Evolutionary conservation across 179 eudicot genomes (phyloP).

Genomic region (Gypsophila paniculata): DNA sequence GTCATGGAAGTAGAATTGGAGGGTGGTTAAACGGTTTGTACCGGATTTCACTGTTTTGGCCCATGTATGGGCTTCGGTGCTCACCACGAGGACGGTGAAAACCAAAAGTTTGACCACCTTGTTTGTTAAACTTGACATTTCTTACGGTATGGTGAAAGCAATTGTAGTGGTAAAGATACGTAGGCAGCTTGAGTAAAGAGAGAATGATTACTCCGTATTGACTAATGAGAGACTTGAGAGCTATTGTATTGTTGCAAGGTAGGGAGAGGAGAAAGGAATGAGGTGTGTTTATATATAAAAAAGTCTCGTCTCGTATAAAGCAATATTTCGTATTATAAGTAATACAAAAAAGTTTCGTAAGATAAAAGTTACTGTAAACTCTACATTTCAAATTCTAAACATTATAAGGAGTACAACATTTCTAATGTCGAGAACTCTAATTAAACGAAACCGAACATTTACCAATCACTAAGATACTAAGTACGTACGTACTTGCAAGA

Average conservation of each 20-base stretch:
- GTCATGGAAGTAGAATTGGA: slow-evolving; percentile 61
- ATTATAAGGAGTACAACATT: no score
- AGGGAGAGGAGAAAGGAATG: background rate
- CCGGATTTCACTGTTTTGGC: slow-evolving; percentile 34
- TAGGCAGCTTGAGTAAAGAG: background rate
- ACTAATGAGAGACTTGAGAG: no score
- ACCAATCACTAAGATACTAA: no score
- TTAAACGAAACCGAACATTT: no score
- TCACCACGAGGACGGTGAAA: background rate
- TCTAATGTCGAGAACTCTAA: no score
- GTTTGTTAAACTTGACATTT: slow-evolving; percentile 14
- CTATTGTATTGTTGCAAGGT: background rate
- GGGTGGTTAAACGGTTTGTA: slow-evolving; percentile 30
- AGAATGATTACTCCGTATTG: background rate
- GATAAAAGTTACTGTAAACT: no score
- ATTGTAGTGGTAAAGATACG: background rate
- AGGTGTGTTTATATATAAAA: slow-evolving; percentile 12
- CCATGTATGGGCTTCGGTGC: slow-evolving; percentile 29
- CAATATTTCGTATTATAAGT: no score
- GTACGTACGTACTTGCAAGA: no score
- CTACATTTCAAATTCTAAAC: no score
- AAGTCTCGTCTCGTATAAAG: no score
- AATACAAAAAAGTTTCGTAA: no score
- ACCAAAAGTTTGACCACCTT: background rate
- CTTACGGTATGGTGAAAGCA: background rate